A percentile compares a stretch with the other conserved stretches of the same genome.
Evolutionary conservation across 2,329 filamentous ascomycete species (phyloP).

Genomic region (Phialophora expanda): DNA sequence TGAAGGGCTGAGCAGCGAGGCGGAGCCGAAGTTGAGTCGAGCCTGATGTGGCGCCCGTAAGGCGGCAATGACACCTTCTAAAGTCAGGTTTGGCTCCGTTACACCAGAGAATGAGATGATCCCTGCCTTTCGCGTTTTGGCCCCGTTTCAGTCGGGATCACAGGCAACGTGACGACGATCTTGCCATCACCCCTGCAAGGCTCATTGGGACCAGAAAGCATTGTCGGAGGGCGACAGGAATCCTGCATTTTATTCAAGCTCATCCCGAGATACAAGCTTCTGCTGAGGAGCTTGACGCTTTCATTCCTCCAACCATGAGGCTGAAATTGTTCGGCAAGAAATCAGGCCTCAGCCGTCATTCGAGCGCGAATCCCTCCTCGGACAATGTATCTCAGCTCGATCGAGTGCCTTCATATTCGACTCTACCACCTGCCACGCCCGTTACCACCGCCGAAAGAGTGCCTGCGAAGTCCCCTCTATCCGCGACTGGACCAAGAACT

Average conservation of each 20-base stretch:
- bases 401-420: not conserved
- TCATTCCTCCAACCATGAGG: not conserved
- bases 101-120: no score
- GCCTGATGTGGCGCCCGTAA: no score
- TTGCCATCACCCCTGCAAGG: no score
- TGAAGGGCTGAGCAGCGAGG: no score
- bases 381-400: not conserved
- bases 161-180: no score
- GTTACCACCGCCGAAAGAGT: not conserved
- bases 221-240: no score
- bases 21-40: no score
- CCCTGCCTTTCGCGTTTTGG: not conserved
- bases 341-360: not conserved
- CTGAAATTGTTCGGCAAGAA: not conserved
- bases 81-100: no score
- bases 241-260: no score
- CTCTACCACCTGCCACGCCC: not conserved
- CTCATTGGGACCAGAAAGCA: no score
- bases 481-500: not conserved
- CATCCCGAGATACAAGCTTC: no score
- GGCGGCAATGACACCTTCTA: no score
- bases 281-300: not conserved
- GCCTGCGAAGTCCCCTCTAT: not conserved
- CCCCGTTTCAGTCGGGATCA: not conserved
- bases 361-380: not conserved